Evolutionary conservation across 768 basidiomycete species (phyloP).

Genomic region (Xanthoconium purpureum): DNA sequence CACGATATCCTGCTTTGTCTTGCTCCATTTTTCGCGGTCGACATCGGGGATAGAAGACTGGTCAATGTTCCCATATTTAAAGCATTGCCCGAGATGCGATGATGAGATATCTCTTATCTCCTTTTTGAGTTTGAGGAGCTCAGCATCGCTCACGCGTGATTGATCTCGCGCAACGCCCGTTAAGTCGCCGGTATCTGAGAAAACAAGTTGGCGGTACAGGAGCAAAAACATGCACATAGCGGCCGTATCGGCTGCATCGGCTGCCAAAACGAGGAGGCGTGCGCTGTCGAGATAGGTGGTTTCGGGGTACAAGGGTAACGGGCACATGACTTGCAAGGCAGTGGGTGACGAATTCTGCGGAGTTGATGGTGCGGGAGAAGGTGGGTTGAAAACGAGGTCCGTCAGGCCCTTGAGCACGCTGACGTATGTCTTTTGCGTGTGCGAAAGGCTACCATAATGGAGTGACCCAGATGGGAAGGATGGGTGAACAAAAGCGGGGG

Average conservation of each 20-base stretch:
- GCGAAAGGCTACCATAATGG: constrained; percentile 44
- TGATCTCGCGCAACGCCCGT: constrained; percentile 27
- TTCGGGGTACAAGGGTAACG: constrained; percentile 60
- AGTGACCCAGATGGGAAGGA: constrained; percentile 41
- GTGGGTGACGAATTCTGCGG: constrained; percentile 28
- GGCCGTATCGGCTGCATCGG: constrained; percentile 72
- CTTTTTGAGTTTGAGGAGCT: constrained; percentile 60
- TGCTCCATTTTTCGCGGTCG: constrained; percentile 52
- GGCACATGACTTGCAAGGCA: constrained; percentile 32
- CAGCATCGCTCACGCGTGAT: constrained; percentile 46
- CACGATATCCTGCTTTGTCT: constrained; percentile 61
- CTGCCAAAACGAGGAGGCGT: constrained; percentile 61
- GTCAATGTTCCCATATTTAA: constrained; percentile 35
- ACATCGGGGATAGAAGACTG: constrained; percentile 26
- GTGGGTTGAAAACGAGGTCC: constrained; percentile 62
- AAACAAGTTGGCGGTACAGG: constrained; percentile 72
- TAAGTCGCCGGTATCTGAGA: constrained; percentile 42
- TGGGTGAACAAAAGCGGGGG: constrained; percentile 43
- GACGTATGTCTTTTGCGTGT: constrained; percentile 45
- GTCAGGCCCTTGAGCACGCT: constrained; percentile 57
- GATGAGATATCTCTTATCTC: constrained; percentile 71
- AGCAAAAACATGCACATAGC: constrained; percentile 78
- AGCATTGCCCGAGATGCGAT: constrained; percentile 58
- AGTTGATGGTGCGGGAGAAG: constrained; percentile 36
- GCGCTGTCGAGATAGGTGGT: constrained; percentile 77